Conservation (phyloP, 106 monocot genomes). For the Cymbidium sinense region DNA sequence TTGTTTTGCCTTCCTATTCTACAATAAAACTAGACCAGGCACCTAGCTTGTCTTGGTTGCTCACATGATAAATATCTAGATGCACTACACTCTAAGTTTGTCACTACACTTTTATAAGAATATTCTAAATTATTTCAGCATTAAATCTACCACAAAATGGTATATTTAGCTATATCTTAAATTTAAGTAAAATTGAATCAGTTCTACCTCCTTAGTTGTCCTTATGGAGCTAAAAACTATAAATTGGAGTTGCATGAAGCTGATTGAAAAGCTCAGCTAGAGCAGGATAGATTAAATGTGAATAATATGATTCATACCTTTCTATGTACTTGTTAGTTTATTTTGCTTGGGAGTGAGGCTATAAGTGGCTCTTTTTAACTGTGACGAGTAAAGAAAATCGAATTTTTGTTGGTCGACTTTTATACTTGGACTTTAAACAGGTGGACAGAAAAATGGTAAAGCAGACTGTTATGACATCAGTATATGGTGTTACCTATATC, state of each 20-base stretch:
- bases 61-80: neutral
- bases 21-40: neutral
- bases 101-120: neutral
- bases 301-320: neutral
- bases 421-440: conserved; percentile 17
- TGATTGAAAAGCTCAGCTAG: neutral
- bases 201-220: neutral
- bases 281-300: neutral
- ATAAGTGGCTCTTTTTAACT: neutral
- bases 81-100: neutral
- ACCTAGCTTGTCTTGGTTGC: neutral
- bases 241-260: neutral
- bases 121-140: neutral
- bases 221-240: neutral
- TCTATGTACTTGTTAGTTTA: neutral
- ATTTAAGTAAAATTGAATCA: neutral
- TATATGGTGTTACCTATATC: conserved; percentile 88
- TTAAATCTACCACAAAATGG: neutral
- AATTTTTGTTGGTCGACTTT: neutral
- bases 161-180: neutral
- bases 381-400: neutral
- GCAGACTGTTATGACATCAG: conserved; percentile 96
- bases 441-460: conserved; percentile 94
- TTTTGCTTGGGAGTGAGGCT: neutral
- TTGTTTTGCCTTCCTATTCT: neutral